These are phyloP conservation scores for Ephemerocybe angulata DNA, from an alignment of 768 basidiomycete genomes.

Conservation along the genomic window DNA sequence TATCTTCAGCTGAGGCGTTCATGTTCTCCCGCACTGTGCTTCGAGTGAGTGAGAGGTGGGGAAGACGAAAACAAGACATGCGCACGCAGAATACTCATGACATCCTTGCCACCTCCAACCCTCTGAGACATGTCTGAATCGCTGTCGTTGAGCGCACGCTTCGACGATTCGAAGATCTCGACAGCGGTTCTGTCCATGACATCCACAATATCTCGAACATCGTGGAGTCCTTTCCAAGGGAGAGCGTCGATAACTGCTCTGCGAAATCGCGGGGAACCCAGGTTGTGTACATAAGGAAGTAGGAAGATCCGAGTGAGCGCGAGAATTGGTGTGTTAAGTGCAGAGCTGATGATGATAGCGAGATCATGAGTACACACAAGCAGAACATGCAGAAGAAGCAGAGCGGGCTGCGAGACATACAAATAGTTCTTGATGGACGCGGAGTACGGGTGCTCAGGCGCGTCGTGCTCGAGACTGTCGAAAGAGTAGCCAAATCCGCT, in stretches of 20 bases:
- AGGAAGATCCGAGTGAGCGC: conserved; percentile 7
- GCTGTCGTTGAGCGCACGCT: conserved; percentile 27
- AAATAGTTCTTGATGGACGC: conserved; percentile 20
- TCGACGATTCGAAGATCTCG: conserved; percentile 33
- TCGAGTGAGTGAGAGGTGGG: neutral
- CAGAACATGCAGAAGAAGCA: too few species aligned
- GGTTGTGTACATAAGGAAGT: conserved; percentile 13
- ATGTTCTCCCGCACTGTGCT: conserved; percentile 35
- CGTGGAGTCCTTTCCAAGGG: conserved; percentile 6
- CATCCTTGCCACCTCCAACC: conserved; percentile 37
- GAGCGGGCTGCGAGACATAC: conserved; percentile 17
- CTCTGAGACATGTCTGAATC: conserved; percentile 28
- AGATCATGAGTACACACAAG: neutral
- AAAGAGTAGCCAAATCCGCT: conserved; percentile 30
- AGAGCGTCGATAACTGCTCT: neutral
- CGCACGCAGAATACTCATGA: conserved; percentile 41
- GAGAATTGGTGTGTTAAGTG: neutral
- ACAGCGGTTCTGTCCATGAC: conserved; percentile 30
- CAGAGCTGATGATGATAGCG: neutral
- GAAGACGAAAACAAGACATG: neutral
- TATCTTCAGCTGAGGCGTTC: conserved; percentile 25
- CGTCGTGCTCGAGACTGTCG: conserved; percentile 23
- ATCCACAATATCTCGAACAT: conserved; percentile 21
- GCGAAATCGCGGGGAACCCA: conserved; percentile 29
- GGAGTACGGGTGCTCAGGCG: conserved; percentile 20